Evolutionary conservation across 2,329 filamentous ascomycete species (phyloP), one percentile per base, ranked within the genome.

Genomic region (Beauveria caledonica): DNA sequence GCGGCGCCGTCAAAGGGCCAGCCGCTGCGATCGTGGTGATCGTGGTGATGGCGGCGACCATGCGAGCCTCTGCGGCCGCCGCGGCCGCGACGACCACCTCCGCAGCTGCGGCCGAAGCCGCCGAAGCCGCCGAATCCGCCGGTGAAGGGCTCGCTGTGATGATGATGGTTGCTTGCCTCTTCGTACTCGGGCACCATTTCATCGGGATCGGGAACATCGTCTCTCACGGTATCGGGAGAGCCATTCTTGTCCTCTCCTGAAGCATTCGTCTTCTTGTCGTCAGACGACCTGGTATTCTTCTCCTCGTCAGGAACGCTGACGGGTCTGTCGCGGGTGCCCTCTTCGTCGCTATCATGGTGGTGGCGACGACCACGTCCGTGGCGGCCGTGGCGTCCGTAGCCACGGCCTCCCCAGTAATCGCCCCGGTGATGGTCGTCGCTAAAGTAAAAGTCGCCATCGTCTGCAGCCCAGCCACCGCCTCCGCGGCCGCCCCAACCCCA

Each of bases 101-200:
- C 62, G 15, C 60, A 63, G 9, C 66, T 63, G 27, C 66, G 63
- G 46, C 66, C 66, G 46, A 67, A 62, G 53, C 66, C 66, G 44
- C 65, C 64, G 46, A 29, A 50, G 21, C 55, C 54, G 2, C 64
- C 67, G 5, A 60, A 64, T 27, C 65, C 63, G 19, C 65, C 55
- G 17, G 54, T 62, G 17, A 66, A 67, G 7, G 65, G 63, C 21
- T 50, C 48, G 21, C 53, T 42, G 6, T 36, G 39, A 33, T 49
- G 39, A 33, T 49, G 39, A 36, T 36, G 19, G 29, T 40, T 49
- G 45, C 1, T 6, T 9, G 39, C 36, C 36, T 64, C 64, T 44
- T 71, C 69, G 21, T 73, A 69, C 23, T 73, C 70, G 17, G 68
- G 70, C 5, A 65, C 64, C 52, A 71, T 68, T 42, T 71, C 72